These are phyloP conservation scores for Neonectria magnoliae DNA, from an alignment of 2,329 filamentous ascomycete genomes.

Conservation along the genomic window DNA sequence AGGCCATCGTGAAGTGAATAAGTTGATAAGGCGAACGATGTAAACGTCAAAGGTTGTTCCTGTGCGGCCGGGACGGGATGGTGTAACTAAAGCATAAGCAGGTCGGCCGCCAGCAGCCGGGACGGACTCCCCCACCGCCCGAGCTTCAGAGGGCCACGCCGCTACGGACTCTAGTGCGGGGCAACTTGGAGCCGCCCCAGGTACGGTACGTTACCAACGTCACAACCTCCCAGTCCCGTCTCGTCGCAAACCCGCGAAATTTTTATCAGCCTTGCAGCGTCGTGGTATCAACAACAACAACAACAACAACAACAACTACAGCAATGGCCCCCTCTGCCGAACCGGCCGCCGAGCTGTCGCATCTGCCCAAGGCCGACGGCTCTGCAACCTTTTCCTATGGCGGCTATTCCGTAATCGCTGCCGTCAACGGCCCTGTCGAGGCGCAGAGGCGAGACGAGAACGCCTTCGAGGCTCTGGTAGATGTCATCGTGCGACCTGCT, in stretches of 20 bases:
- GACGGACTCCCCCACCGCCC: not conserved
- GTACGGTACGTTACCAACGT: not conserved
- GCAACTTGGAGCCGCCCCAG: not conserved
- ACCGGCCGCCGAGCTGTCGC: conserved; percentile 64
- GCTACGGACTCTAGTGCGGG: conserved; percentile 4
- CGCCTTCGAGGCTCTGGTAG: conserved; percentile 88
- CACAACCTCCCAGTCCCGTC: not conserved
- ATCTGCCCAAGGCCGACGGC: conserved; percentile 78
- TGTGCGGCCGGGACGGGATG: not conserved
- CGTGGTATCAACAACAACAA: conserved; percentile 7
- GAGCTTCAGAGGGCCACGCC: conserved; percentile 15
- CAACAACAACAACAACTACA: conserved; percentile 41
- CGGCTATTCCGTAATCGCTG: conserved; percentile 83
- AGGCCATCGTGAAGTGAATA: conserved; percentile 37
- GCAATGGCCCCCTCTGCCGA: conserved; percentile 58
- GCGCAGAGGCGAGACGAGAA: conserved; percentile 88
- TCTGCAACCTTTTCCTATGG: conserved; percentile 80
- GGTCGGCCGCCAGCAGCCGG: conserved; percentile 1
- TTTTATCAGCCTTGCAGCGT: conserved; percentile 18
- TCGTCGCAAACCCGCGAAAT: conserved; percentile 2
- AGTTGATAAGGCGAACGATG: conserved; percentile 15
- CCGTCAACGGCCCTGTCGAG: conserved; percentile 94
- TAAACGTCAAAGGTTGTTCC: conserved; percentile 1
- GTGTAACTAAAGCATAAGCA: not conserved
- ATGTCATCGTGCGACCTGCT: conserved; percentile 88